Conservation (phyloP, 1,284 basidiomycete species). For the Trichosporon sp. region DNA sequence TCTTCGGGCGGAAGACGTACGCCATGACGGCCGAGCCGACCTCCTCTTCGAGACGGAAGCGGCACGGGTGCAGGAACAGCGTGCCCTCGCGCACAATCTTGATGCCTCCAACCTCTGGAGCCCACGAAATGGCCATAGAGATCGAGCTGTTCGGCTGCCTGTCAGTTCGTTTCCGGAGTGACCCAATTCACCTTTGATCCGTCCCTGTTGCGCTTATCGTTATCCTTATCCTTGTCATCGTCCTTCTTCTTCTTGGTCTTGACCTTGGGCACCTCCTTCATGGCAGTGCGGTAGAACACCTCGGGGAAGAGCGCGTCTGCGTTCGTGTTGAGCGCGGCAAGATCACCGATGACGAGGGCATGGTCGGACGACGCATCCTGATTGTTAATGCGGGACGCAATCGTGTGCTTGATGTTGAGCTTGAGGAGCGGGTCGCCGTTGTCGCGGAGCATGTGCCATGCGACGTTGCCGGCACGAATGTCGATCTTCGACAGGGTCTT, state of each 20-base stretch:
- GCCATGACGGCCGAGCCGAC: slow-evolving; percentile 83
- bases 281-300: slow-evolving; percentile 71
- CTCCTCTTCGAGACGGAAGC: slow-evolving; percentile 80
- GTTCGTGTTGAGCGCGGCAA: slow-evolving; percentile 83
- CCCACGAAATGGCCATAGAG: slow-evolving; percentile 65
- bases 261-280: slow-evolving; percentile 57
- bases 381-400: slow-evolving; percentile 82
- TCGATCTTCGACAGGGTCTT: slow-evolving; percentile 77
- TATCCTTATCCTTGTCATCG: neutral
- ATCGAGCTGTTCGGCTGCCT: slow-evolving; percentile 26
- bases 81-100: slow-evolving; percentile 84
- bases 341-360: slow-evolving; percentile 72
- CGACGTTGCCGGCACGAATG: slow-evolving; percentile 81
- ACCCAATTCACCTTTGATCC: neutral
- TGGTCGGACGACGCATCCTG: slow-evolving; percentile 87
- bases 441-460: slow-evolving; percentile 86
- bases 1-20: slow-evolving; percentile 66
- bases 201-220: slow-evolving; percentile 21
- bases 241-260: slow-evolving; percentile 61
- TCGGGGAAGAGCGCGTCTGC: slow-evolving; percentile 84
- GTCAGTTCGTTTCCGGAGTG: neutral
- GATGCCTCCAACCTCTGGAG: slow-evolving; percentile 93
- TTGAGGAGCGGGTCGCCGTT: slow-evolving; percentile 78
- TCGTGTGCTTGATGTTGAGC: slow-evolving; percentile 75
- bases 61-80: slow-evolving; percentile 80